These are phyloP conservation scores for Peronospora destructor DNA, from an alignment of 352 stramenopile species.

Conservation along the genomic window DNA sequence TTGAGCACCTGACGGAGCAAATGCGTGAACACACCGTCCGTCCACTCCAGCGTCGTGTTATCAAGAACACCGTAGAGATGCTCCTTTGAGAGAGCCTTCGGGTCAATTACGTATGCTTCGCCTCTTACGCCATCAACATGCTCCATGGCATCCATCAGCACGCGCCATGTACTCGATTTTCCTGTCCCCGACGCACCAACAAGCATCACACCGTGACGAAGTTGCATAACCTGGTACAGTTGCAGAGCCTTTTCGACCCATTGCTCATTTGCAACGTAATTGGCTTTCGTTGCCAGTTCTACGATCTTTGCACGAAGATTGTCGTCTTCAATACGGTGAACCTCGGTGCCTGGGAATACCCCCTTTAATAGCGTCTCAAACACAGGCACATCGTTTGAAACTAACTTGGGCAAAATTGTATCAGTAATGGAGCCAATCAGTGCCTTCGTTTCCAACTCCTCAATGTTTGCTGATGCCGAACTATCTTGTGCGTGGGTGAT, in stretches of 20 bases:
- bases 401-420: conserved; percentile 98
- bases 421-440: conserved; percentile 97
- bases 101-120: conserved; percentile 98
- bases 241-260: conserved; percentile 99
- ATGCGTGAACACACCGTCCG: conserved; percentile 98
- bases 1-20: conserved; percentile 94
- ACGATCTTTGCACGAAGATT: conserved; percentile 84
- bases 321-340: conserved; percentile 83
- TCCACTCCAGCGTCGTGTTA: conserved; percentile 99
- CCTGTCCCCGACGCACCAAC: conserved; percentile 95
- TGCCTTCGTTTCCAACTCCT: conserved; percentile 89
- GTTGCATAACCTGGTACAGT: conserved; percentile 95
- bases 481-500: conserved; percentile 46
- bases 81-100: conserved; percentile 98
- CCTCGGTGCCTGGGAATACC: conserved; percentile 93
- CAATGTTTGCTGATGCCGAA: conserved; percentile 31
- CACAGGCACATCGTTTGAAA: conserved; percentile 94
- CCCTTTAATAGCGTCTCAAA: conserved; percentile 95
- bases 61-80: conserved; percentile 98
- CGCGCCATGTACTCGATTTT: conserved; percentile 93
- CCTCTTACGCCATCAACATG: conserved; percentile 93
- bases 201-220: conserved; percentile 98
- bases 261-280: conserved; percentile 81
- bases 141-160: conserved; percentile 92
- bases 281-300: conserved; percentile 87